Base-by-base conservation (phyloP, 495 filamentous ascomycete genomes). In the Penicillium argentinense region DNA sequence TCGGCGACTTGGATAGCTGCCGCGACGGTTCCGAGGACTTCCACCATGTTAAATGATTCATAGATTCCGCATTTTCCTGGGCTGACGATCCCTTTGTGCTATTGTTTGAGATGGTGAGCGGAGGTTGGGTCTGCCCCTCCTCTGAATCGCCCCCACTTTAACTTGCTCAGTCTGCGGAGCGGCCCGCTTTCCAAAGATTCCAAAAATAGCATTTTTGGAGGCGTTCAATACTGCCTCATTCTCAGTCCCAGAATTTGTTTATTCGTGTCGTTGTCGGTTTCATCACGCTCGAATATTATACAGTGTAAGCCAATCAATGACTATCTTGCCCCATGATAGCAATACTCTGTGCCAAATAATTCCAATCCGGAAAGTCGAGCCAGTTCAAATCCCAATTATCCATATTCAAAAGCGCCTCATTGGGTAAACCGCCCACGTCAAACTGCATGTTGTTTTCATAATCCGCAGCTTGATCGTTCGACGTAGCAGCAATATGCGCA, bases 1-100 rank as follows among this genome's bases (percentile, higher is more conserved):
- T 69, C 62, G 9, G 64, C 62, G 12, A 69, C 42, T 43, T 69
- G 62, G 13, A 64, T 32, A 13, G 30, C 30, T 14, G 30, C 30
- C 13, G 30, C 9, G 17, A 33, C 17, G 30, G 30, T 33, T 33
- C 30, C 30, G 8, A 33, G 3, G 9, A 33, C 30, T 14, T 33
- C 30, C 13, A 14, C 30, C 30, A 33, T n/a, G n/a, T 33, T 17
- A 13, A 16, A n/a, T n/a, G 2, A 33, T 14, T 14, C 30, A 33
- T 14, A 14, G 5, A 2, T 16, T 7, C 30, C 30, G 30, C 14
- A 33, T 18, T 3, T 13, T 8, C 25, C 5, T 5, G 11, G 25
- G 11, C 5, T 26, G 5, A 5, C 5, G 30, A 5, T 8, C 13
- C 13, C 17, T 5, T 18, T 12, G 30, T 13, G 30, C n/a, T 5